Conservation (phyloP, 306 rosid genomes). For the Pyrus communis region DNA sequence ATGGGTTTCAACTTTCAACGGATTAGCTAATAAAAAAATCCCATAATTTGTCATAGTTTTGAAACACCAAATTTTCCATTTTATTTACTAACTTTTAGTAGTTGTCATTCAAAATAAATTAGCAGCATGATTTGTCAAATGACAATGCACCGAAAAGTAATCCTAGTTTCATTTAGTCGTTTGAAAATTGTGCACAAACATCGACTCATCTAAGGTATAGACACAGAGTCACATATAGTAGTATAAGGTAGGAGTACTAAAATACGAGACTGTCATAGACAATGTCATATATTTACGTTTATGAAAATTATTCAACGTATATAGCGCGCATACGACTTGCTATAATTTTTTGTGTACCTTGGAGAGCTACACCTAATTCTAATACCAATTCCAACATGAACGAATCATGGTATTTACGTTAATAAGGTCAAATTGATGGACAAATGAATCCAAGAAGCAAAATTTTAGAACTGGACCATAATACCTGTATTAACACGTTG, state of each 20-base stretch:
- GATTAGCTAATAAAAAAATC: not conserved
- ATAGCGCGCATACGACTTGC: not conserved
- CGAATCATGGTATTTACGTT: not conserved
- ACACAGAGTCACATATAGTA: no score
- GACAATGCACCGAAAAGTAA: not conserved
- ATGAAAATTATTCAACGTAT: not conserved
- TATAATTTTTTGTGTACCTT: not conserved
- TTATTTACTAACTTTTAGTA: not conserved
- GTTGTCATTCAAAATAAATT: not conserved
- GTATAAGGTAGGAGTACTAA: not conserved
- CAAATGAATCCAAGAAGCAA: not conserved
- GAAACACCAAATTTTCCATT: not conserved
- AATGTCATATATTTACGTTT: not conserved
- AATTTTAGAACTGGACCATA: not conserved
- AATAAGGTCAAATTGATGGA: slow-evolving; percentile 3
- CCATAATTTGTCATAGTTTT: not conserved
- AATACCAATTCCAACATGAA: not conserved
- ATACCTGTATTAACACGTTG: not conserved
- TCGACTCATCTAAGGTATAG: not conserved
- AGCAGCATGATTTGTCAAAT: not conserved
- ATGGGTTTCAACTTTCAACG: not conserved
- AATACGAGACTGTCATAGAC: not conserved
- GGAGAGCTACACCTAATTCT: not conserved
- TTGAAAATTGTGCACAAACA: not conserved
- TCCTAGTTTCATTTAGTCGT: not conserved